These are phyloP conservation scores for Xylaria nigripes DNA, from an alignment of 495 filamentous ascomycete genomes.

Conservation along the genomic window DNA sequence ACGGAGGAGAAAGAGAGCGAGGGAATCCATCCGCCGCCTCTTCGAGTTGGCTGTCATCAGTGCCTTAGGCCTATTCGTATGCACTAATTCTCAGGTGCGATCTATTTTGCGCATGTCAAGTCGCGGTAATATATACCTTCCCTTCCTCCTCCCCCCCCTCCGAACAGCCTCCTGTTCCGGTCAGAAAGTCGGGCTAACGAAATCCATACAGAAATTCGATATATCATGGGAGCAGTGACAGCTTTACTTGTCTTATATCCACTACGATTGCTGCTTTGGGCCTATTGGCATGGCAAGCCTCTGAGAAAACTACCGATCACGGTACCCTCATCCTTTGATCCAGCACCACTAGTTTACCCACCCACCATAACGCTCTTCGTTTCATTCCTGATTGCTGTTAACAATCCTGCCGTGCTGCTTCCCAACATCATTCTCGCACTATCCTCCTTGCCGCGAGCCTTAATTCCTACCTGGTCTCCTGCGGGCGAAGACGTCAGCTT, in stretches of 20 bases:
- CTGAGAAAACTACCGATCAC: slow-evolving; percentile 33
- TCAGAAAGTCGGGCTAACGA: not conserved
- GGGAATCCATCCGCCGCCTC: slow-evolving; percentile 37
- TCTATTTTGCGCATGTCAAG: slow-evolving; percentile 26
- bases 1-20: slow-evolving; percentile 36
- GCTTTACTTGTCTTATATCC: slow-evolving; percentile 37
- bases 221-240: slow-evolving; percentile 14
- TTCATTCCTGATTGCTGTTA: slow-evolving; percentile 62
- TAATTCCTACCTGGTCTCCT: slow-evolving; percentile 52
- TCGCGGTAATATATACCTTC: slow-evolving; percentile 27
- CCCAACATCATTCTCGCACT: slow-evolving; percentile 77
- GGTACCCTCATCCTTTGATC: slow-evolving; percentile 73
- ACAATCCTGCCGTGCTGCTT: slow-evolving; percentile 49
- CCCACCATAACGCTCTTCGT: slow-evolving; percentile 66
- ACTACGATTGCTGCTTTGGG: slow-evolving; percentile 36
- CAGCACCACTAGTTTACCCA: slow-evolving; percentile 85
- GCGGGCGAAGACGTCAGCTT: slow-evolving; percentile 35
- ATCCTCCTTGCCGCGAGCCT: slow-evolving; percentile 60
- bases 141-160: no score
- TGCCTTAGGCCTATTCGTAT: slow-evolving; percentile 33
- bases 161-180: not conserved
- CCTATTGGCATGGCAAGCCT: slow-evolving; percentile 30
- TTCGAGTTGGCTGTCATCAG: slow-evolving; percentile 38
- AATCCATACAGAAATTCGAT: slow-evolving; percentile 25
- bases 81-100: slow-evolving; percentile 26